Percentiles rank a stretch among this genome's conserved stretches.
These are phyloP conservation scores for Clitoria ternatea DNA, from an alignment of 306 rosid genomes.

Conservation along the genomic window DNA sequence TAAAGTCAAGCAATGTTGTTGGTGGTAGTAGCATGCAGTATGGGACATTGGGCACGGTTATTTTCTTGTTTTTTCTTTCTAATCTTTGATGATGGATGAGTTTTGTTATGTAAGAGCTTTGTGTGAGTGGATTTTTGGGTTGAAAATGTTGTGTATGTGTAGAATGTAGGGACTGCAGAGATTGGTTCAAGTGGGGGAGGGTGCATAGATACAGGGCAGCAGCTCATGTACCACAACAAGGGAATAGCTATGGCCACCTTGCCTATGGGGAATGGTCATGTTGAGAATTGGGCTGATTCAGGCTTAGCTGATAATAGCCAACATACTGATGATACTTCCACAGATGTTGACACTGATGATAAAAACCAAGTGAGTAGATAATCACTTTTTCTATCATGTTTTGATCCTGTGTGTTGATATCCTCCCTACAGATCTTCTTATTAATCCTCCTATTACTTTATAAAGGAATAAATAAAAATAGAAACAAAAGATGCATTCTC, in stretches of 20 bases:
- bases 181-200: slow-evolving; percentile 45
- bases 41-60: slow-evolving; percentile 48
- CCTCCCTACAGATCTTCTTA: too few species aligned
- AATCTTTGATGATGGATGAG: background rate
- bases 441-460: too few species aligned
- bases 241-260: slow-evolving; percentile 25
- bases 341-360: slow-evolving; percentile 68
- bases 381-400: background rate
- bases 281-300: slow-evolving; percentile 77
- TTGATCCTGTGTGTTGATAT: too few species aligned
- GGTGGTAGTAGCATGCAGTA: slow-evolving; percentile 50
- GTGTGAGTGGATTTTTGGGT: background rate
- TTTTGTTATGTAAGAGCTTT: background rate
- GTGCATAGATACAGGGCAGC: slow-evolving; percentile 49
- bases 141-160: background rate
- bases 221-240: slow-evolving; percentile 42
- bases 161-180: slow-evolving; percentile 49
- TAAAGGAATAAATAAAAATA: too few species aligned
- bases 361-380: slow-evolving; percentile 35
- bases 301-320: slow-evolving; percentile 63
- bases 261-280: slow-evolving; percentile 58
- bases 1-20: slow-evolving; percentile 50
- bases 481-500: too few species aligned
- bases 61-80: slow-evolving; percentile 13
- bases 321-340: slow-evolving; percentile 74